Evolutionary conservation across 129 eudicot genomes (phyloP).

Genomic region (Flaveria ramosissima): DNA sequence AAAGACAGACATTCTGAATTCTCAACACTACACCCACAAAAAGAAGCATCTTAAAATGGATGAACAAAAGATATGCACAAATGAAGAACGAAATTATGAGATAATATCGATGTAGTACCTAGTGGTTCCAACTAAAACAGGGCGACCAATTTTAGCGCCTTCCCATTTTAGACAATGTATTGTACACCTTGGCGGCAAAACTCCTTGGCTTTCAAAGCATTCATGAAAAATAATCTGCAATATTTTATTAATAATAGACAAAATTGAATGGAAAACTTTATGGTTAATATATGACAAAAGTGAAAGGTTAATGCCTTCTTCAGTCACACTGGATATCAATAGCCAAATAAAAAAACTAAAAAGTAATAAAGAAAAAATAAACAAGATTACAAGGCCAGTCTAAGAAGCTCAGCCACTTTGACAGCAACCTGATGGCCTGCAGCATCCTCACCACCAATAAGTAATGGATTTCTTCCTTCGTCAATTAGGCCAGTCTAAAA

Average conservation of each 20-base stretch:
- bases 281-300: slow-evolving; percentile 10
- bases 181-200: slow-evolving; percentile 89
- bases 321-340: slow-evolving; percentile 37
- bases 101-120: slow-evolving; percentile 54
- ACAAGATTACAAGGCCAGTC: slow-evolving; percentile 54
- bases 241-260: slow-evolving; percentile 20
- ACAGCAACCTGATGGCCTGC: slow-evolving; percentile 98
- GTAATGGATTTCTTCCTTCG: too few species aligned
- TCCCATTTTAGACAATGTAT: slow-evolving; percentile 83
- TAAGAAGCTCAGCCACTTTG: slow-evolving; percentile 95
- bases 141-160: slow-evolving; percentile 91
- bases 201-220: slow-evolving; percentile 96
- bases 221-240: slow-evolving; percentile 77
- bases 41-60: background rate
- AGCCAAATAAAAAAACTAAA: slow-evolving; percentile 5
- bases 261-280: background rate
- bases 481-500: too few species aligned
- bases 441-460: slow-evolving; percentile 83
- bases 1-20: slow-evolving; percentile 84
- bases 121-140: slow-evolving; percentile 96
- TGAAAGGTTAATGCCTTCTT: slow-evolving; percentile 65
- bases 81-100: slow-evolving; percentile 8
- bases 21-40: slow-evolving; percentile 78
- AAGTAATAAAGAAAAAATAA: slow-evolving; percentile 17
- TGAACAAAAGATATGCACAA: background rate